Evolutionary conservation across 2,329 filamentous ascomycete genomes (phyloP).

Genomic region (Claviceps digitariae): DNA sequence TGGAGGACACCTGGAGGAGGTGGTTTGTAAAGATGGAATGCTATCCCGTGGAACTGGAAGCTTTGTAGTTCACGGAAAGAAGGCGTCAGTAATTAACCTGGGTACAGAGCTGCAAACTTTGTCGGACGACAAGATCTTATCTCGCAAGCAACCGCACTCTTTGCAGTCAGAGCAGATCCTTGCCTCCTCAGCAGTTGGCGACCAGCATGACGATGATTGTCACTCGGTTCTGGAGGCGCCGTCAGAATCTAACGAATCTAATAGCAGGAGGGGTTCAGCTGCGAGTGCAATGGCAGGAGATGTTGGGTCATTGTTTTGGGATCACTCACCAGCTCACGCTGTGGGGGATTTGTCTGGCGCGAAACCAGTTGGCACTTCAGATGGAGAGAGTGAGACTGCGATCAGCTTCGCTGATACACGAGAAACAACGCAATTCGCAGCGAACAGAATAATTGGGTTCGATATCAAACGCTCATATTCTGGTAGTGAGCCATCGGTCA

Average conservation of each 20-base stretch:
- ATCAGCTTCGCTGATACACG: slow-evolving; percentile 46
- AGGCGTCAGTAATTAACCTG: slow-evolving; percentile 94
- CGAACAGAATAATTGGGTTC: slow-evolving; percentile 20
- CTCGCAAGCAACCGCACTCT: slow-evolving; percentile 38
- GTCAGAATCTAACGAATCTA: slow-evolving; percentile 26
- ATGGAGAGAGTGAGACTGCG: slow-evolving; percentile 47
- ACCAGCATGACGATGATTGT: slow-evolving; percentile 34
- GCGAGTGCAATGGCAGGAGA: slow-evolving; percentile 54
- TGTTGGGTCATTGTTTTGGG: slow-evolving; percentile 48
- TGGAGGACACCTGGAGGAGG: slow-evolving; percentile 21
- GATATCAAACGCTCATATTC: not conserved
- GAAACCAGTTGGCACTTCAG: slow-evolving; percentile 34
- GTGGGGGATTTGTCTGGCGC: slow-evolving; percentile 28
- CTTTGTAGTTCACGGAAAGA: slow-evolving; percentile 95
- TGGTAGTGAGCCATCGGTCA: not conserved
- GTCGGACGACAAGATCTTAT: slow-evolving; percentile 57
- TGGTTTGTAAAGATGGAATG: slow-evolving; percentile 43
- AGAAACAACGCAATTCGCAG: slow-evolving; percentile 39
- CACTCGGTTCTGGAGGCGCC: slow-evolving; percentile 34
- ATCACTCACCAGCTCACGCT: slow-evolving; percentile 41
- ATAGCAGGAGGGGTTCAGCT: slow-evolving; percentile 43
- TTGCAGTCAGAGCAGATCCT: slow-evolving; percentile 15
- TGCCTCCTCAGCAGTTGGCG: slow-evolving; percentile 22
- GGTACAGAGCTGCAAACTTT: slow-evolving; percentile 78
- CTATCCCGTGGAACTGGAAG: slow-evolving; percentile 70